phyloP scores from a whole-genome alignment of 2,329 filamentous ascomycete genomes.

The Aspergillus terreus region DNA sequence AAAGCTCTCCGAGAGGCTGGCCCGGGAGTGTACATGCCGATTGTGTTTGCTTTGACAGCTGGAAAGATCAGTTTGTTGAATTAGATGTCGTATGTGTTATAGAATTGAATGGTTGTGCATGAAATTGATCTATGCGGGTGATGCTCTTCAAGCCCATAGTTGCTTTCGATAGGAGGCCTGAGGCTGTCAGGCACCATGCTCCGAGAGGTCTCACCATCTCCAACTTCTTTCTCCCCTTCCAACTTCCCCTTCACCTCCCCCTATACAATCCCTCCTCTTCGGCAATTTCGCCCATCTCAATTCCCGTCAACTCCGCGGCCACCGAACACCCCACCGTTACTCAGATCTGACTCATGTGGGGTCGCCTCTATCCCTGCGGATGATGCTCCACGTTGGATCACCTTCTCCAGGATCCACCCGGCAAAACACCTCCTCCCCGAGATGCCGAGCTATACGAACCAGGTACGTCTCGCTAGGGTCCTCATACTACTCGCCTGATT shows the following conservation, averaged over 20 bases:
- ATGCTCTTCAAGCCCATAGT: neutral
- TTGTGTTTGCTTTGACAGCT: slow-evolving; percentile 31
- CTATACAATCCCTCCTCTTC: neutral
- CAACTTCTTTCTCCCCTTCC: neutral
- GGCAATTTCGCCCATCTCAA: neutral
- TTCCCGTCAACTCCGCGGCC: neutral
- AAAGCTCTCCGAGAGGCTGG: slow-evolving; percentile 29
- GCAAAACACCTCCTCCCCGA: slow-evolving; percentile 19
- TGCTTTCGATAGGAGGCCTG: neutral
- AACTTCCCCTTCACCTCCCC: neutral
- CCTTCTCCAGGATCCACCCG: slow-evolving; percentile 10
- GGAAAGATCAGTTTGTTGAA: slow-evolving; percentile 44
- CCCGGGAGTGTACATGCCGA: slow-evolving; percentile 25
- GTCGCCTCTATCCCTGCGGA: slow-evolving; percentile 7
- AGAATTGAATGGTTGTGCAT: no score
- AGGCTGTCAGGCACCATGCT: neutral
- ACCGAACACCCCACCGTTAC: slow-evolving; percentile 19
- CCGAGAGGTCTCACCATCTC: neutral
- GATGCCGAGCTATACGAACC: slow-evolving; percentile 20
- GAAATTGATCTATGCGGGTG: no score
- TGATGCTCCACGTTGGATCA: slow-evolving; percentile 7
- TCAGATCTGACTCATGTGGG: slow-evolving; percentile 34
- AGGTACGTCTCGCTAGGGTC: neutral
- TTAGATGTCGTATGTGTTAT: slow-evolving; percentile 11
- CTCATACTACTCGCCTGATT: neutral